Evolutionary conservation across 129 eudicot genomes (phyloP).

Genomic region (Tagetes patula): DNA sequence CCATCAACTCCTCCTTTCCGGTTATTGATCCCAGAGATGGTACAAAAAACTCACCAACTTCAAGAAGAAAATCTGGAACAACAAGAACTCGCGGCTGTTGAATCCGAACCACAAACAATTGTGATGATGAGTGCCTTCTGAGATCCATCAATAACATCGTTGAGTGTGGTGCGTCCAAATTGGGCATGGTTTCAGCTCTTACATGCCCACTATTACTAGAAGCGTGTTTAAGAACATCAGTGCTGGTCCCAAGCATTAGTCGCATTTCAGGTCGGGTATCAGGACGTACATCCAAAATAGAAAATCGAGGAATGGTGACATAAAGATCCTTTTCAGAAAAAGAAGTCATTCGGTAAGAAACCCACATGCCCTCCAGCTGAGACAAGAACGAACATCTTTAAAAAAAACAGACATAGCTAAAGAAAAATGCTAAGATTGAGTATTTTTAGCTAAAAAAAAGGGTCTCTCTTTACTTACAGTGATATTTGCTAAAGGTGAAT

Average conservation of each 20-base stretch:
- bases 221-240: conserved; percentile 62
- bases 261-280: conserved; percentile 92
- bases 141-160: conserved; percentile 91
- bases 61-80: conserved; percentile 93
- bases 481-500: conserved; percentile 74
- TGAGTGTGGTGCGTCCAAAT: conserved; percentile 58
- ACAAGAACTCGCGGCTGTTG: conserved; percentile 95
- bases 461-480: conserved; percentile 50
- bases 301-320: conserved; percentile 77
- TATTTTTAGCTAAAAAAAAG: background rate
- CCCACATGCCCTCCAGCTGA: conserved; percentile 97
- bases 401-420: background rate
- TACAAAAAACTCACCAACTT: conserved; percentile 86
- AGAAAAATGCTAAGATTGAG: background rate
- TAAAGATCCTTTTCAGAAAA: conserved; percentile 87
- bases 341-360: conserved; percentile 84
- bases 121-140: conserved; percentile 78
- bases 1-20: conserved; percentile 92
- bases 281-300: conserved; percentile 78
- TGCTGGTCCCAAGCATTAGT: conserved; percentile 89
- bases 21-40: conserved; percentile 87
- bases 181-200: conserved; percentile 42
- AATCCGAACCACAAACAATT: conserved; percentile 69
- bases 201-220: conserved; percentile 37
- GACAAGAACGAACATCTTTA: conserved; percentile 11